Percentiles rank a stretch among this genome's conserved stretches.
Evolutionary conservation across 2,329 filamentous ascomycete genomes (phyloP).

Genomic region (Pseudocercospora musae): DNA sequence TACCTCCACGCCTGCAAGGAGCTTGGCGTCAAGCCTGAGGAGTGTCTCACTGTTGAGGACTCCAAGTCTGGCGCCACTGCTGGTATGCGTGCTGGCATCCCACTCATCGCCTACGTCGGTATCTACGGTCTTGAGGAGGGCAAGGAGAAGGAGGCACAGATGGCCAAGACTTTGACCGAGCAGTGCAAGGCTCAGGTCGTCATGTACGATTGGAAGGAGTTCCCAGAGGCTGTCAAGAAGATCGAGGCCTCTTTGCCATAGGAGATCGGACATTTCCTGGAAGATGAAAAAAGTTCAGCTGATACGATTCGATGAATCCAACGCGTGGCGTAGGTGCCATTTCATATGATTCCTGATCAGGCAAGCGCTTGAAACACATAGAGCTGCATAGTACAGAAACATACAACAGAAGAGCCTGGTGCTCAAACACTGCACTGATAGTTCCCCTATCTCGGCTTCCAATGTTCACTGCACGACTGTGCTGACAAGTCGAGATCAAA

Average conservation of each 20-base stretch:
- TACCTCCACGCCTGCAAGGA: conserved; percentile 74
- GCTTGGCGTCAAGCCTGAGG: conserved; percentile 66
- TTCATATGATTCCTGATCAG: neutral
- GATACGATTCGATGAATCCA: neutral
- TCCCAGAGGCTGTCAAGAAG: conserved; percentile 48
- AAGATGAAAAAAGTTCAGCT: neutral
- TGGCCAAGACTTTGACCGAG: conserved; percentile 49
- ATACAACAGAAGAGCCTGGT: neutral
- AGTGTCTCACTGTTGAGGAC: conserved; percentile 83
- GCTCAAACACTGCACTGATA: neutral
- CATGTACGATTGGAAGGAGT: conserved; percentile 54
- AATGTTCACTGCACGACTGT: neutral
- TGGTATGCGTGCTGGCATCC: conserved; percentile 73
- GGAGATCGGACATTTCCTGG: neutral
- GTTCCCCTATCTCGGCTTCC: neutral
- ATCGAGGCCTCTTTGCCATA: conserved; percentile 38
- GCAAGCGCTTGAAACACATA: neutral
- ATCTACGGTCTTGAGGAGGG: conserved; percentile 65
- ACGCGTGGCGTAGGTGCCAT: neutral
- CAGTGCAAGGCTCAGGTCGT: conserved; percentile 47
- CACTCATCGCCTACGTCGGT: conserved; percentile 80
- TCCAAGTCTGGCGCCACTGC: conserved; percentile 80
- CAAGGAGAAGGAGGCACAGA: conserved; percentile 58
- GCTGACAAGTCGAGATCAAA: neutral
- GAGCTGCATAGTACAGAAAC: neutral